These are phyloP conservation scores for Gloeophyllum trabeum DNA, from an alignment of 768 basidiomycete genomes.

Conservation along the genomic window DNA sequence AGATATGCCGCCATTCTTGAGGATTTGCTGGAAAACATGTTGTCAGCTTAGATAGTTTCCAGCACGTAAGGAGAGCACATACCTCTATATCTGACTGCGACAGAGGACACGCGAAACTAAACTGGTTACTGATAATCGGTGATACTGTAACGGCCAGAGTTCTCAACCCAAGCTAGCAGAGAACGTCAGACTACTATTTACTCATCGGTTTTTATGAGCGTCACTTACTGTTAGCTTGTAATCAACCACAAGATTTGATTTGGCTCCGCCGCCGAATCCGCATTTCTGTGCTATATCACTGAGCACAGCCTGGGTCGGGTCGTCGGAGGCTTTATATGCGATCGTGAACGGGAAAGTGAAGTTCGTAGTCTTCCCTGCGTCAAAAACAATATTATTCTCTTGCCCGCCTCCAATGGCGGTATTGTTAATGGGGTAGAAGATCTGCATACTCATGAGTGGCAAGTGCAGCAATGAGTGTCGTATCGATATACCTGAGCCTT, in stretches of 20 bases:
- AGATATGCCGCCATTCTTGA: not conserved
- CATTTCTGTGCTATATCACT: constrained; percentile 54
- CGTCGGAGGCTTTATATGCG: constrained; percentile 39
- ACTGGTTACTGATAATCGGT: constrained; percentile 49
- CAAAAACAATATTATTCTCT: constrained; percentile 27
- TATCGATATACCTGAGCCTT: constrained; percentile 37
- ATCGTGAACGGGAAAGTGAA: constrained; percentile 72
- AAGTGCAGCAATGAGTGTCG: constrained; percentile 1
- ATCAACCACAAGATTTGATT: constrained; percentile 39
- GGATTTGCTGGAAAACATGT: not conserved
- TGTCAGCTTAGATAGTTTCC: not conserved
- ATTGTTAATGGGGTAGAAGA: constrained; percentile 67
- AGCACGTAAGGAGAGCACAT: constrained; percentile 4
- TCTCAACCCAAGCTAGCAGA: constrained; percentile 44
- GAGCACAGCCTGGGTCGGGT: constrained; percentile 46
- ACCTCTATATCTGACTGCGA: constrained; percentile 20
- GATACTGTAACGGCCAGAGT: constrained; percentile 56
- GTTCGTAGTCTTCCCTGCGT: constrained; percentile 43
- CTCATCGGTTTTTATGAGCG: constrained; percentile 12
- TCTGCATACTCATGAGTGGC: constrained; percentile 23
- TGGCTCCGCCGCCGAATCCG: constrained; percentile 33
- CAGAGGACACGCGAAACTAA: constrained; percentile 59
- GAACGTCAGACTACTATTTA: constrained; percentile 4
- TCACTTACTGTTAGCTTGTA: constrained; percentile 66
- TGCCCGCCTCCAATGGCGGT: constrained; percentile 57